Conservation (phyloP, 768 basidiomycete genomes). For the Naganishia vishniacii region DNA sequence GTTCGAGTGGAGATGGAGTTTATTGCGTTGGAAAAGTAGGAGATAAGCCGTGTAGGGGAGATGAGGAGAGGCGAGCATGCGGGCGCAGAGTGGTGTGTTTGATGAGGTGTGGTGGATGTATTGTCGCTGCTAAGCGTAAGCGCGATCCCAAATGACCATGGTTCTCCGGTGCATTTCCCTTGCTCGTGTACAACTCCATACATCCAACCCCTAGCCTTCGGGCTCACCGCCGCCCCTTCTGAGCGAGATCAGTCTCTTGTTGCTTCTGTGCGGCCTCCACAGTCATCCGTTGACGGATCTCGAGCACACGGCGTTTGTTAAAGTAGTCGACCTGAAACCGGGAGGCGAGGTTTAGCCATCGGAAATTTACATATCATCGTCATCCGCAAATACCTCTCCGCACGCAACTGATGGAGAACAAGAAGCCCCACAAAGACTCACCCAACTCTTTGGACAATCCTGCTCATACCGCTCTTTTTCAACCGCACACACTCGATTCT, state of each 20-base stretch:
- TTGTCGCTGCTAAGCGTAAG: too few relatives aligned
- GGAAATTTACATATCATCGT: too few relatives aligned
- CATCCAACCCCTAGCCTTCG: not conserved
- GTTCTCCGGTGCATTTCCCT: too few relatives aligned
- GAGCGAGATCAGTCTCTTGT: constrained; percentile 16
- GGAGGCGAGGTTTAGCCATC: too few relatives aligned
- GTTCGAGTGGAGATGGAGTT: constrained; percentile 84
- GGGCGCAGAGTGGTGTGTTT: not conserved
- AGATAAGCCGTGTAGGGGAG: not conserved
- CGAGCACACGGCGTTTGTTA: constrained; percentile 76
- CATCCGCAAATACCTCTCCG: too few relatives aligned
- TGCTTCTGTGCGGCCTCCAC: constrained; percentile 39
- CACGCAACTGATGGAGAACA: too few relatives aligned
- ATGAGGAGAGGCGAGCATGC: too few relatives aligned
- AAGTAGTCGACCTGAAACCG: constrained; percentile 77
- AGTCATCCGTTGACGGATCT: constrained; percentile 42
- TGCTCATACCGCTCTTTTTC: constrained; percentile 25
- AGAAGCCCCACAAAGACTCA: too few relatives aligned
- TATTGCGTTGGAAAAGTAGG: constrained; percentile 24
- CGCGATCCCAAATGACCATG: too few relatives aligned
- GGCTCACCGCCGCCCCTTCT: constrained; percentile 7
- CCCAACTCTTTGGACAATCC: constrained; percentile 25
- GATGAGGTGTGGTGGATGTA: too few relatives aligned
- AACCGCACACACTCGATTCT: constrained; percentile 3
- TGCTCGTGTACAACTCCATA: not conserved